Evolutionary conservation across 139 green algal genomes (phyloP), one percentile per base, ranked within the genome.

Genomic region (Pleodorina starrii): DNA sequence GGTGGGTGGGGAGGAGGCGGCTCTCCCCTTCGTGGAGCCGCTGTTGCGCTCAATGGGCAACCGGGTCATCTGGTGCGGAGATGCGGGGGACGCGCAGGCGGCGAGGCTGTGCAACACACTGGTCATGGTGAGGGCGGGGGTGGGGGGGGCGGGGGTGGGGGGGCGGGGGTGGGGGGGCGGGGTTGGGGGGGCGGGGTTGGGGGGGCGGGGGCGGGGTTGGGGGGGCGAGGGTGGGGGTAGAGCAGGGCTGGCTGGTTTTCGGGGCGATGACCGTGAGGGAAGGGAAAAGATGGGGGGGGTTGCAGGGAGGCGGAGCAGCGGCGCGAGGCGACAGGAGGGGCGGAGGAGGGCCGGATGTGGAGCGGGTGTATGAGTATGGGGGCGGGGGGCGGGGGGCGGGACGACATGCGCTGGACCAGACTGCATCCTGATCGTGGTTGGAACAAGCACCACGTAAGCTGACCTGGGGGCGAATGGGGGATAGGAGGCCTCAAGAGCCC

Each of bases 41-140:
- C 83, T 95, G n/a, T 85, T 98, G 36, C 59, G 60, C 32, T 6
- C 50, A 32, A 97, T 98, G 96, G 96, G 96, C 66, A 92, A 83
- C 54, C 50, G 75, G 16, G 71, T 95, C 23, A 83, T 94, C n/a
- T 89, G 96, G 80, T 98, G 91, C 71, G 91, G 91, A 21, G 82
- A 71, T 51, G 54, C 77, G 25, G 87, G 90, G n/a, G 73, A 86
- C 29, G 71, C 27, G 71, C 46, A 81, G 66, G 80, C 80, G 42
- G 80, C 80, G 29, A 38, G 60, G 60, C 80, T 87, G 40, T 87
- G 80, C 43, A 87, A 76, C 80, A 77, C 59, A 1, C 35, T 87
- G 38, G 80, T 87, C 17, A 29, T 32, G 80, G 80, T 87, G 60
- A 29, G 17, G 54, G 3, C 10, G 7, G 48, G 17, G 36, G 35